Base-by-base conservation (phyloP, 164 flowering plant genomes). In the Nymphaea colorata region DNA sequence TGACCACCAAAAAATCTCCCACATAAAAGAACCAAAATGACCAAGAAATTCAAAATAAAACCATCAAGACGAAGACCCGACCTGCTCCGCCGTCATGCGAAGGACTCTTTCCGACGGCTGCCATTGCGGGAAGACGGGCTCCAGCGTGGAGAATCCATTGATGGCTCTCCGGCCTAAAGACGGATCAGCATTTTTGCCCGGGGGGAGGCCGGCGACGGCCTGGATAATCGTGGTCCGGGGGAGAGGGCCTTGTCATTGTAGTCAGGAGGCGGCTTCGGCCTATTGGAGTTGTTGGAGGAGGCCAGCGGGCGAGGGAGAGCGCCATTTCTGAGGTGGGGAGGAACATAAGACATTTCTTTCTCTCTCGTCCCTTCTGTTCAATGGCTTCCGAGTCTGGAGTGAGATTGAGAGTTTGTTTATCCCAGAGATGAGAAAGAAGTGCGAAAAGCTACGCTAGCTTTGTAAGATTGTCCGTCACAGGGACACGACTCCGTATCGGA, bases 81-180 rank as follows among this genome's bases (percentile, higher is more conserved):
- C 83, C 79, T 80, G 83, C 12, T 80, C 79, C 4, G 83, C 75
- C 53, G 66, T 73, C 55, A 80, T 70, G 11, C 69, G 73, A 63
- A 71, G 71, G 53, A 76, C 83, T 8, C 83, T 72, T 2, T 76
- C 84, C 16, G 78, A 80, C 41, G 83, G 83, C 71, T 78, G 76
- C 83, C 83, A 80, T 17, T 70, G 74, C 57, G 76, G 73, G 42
- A 76, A 71, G 16, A 78, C 76, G 7, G 80, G 68, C 15, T 80
- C 79, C 4, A 78, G 79, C 5, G 70, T 64, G 5, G 69, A 43
- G 64, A 68, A 62, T 61, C 65, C 73, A 4, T 61, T 57, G 76
- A 77, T 66, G 18, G 79, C 71, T 25, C 72, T 66, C 43, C 70
- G 62, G 12, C 71, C 77, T 67, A 64, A 66, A 60, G 71, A 43